Conservation (phyloP, 75 land plant genomes). For the Adiantum capillusveneris region DNA sequence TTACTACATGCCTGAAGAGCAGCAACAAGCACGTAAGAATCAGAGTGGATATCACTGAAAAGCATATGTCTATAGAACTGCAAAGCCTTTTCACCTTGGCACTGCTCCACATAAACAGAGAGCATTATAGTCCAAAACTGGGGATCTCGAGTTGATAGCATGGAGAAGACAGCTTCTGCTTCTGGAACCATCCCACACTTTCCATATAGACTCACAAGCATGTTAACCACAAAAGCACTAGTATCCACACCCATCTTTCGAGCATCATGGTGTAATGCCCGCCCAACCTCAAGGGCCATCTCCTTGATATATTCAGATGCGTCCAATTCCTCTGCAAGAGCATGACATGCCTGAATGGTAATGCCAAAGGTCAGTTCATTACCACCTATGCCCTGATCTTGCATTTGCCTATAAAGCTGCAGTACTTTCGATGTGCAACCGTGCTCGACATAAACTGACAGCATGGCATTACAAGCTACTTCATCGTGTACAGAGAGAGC, state of each 20-base stretch:
- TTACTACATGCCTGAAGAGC: constrained; percentile 37
- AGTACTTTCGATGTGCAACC: constrained; percentile 4
- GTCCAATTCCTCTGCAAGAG: not conserved
- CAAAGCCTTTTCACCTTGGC: constrained; percentile 26
- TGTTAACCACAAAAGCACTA: constrained; percentile 33
- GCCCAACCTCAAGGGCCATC: not conserved
- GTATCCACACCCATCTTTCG: constrained; percentile 25
- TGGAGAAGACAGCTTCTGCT: constrained; percentile 27
- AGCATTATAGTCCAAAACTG: constrained; percentile 47
- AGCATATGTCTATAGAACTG: constrained; percentile 21
- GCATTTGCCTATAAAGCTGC: constrained; percentile 10
- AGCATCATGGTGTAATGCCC: not conserved
- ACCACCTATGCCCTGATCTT: not conserved
- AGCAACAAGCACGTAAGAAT: constrained; percentile 31
- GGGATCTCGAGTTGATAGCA: constrained; percentile 24
- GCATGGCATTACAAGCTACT: constrained; percentile 48
- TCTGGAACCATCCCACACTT: constrained; percentile 10
- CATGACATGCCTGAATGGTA: constrained; percentile 4
- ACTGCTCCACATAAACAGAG: constrained; percentile 20
- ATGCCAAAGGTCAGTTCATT: not conserved
- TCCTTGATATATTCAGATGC: not conserved
- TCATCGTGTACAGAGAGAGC: constrained; percentile 30
- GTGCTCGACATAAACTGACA: constrained; percentile 14
- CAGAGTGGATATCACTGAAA: constrained; percentile 25
- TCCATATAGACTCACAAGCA: constrained; percentile 41